phyloP scores from a whole-genome alignment of 805 yeast genomes.

The Nakazawaea wyomingensis region DNA sequence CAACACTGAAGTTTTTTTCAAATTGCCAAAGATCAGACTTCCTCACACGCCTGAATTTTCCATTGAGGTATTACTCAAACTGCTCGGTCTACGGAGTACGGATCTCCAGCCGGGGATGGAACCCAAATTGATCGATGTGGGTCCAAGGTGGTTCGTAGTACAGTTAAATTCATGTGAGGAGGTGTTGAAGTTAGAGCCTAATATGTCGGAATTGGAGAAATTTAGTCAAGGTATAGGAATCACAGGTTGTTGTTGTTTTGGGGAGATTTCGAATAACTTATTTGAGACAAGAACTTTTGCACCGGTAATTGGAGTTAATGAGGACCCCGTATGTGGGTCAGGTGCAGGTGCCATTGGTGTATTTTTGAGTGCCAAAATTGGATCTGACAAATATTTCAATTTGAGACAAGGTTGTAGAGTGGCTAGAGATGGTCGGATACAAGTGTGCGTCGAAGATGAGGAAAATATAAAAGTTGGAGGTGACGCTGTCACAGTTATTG shows the following conservation, averaged over 20 bases:
- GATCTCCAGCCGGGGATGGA: conserved; percentile 9
- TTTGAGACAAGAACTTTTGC: conserved; percentile 41
- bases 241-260: conserved; percentile 36
- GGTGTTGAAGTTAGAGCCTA: conserved; percentile 29
- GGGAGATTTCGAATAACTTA: conserved; percentile 24
- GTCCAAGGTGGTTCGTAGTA: conserved; percentile 41
- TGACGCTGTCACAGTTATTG: conserved; percentile 29
- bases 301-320: conserved; percentile 30
- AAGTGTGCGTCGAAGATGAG: conserved; percentile 20
- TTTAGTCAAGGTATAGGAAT: conserved; percentile 19
- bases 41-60: neutral
- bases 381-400: conserved; percentile 7
- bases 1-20: conserved; percentile 24
- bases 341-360: conserved; percentile 28
- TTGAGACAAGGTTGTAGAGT: conserved; percentile 36
- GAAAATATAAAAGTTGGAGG: conserved; percentile 33
- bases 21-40: conserved; percentile 16
- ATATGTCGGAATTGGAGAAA: conserved; percentile 21
- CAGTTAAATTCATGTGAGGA: conserved; percentile 26
- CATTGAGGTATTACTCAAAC: neutral
- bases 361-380: neutral
- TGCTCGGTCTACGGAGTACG: neutral
- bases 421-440: conserved; percentile 33
- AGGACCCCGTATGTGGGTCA: conserved; percentile 54
- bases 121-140: conserved; percentile 33